A percentile compares a stretch with the other conserved stretches of the same genome.
phyloP scores from a whole-genome alignment of 805 yeast genomes.

The Sugiyamaella chiloensis region DNA sequence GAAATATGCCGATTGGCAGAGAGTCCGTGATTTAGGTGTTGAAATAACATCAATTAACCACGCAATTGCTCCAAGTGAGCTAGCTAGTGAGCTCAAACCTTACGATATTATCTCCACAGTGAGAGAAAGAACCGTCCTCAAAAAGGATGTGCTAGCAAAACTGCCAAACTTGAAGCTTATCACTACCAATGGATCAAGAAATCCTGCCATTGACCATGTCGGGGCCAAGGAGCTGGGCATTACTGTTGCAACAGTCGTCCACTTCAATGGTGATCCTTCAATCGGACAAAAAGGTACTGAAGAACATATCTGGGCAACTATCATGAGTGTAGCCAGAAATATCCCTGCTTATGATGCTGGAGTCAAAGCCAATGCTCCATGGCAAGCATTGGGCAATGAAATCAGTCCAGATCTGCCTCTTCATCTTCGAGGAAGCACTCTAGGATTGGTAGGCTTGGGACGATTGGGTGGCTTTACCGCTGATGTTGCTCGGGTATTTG shows the following conservation, averaged over 20 bases:
- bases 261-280: not conserved
- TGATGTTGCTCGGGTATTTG: slow-evolving; percentile 21
- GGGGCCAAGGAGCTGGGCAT: slow-evolving; percentile 22
- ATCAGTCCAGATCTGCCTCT: slow-evolving; percentile 14
- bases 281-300: slow-evolving; percentile 20
- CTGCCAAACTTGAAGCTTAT: slow-evolving; percentile 24
- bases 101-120: slow-evolving; percentile 21
- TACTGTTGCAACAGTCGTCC: slow-evolving; percentile 14
- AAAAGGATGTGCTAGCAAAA: slow-evolving; percentile 10
- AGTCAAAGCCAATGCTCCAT: slow-evolving; percentile 13
- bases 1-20: slow-evolving; percentile 21
- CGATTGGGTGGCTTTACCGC: slow-evolving; percentile 20
- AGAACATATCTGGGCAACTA: slow-evolving; percentile 25
- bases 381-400: slow-evolving; percentile 22
- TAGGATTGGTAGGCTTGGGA: slow-evolving; percentile 25
- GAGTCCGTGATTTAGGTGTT: slow-evolving; percentile 8
- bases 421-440: slow-evolving; percentile 19
- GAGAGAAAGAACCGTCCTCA: slow-evolving; percentile 26
- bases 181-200: slow-evolving; percentile 23
- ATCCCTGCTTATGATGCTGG: slow-evolving; percentile 19
- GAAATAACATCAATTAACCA: slow-evolving; percentile 23
- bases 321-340: slow-evolving; percentile 19
- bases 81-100: slow-evolving; percentile 17
- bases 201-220: slow-evolving; percentile 20
- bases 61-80: slow-evolving; percentile 10